These are phyloP conservation scores for Tulasnella sp. DNA, from an alignment of 768 basidiomycete genomes.

Conservation along the genomic window DNA sequence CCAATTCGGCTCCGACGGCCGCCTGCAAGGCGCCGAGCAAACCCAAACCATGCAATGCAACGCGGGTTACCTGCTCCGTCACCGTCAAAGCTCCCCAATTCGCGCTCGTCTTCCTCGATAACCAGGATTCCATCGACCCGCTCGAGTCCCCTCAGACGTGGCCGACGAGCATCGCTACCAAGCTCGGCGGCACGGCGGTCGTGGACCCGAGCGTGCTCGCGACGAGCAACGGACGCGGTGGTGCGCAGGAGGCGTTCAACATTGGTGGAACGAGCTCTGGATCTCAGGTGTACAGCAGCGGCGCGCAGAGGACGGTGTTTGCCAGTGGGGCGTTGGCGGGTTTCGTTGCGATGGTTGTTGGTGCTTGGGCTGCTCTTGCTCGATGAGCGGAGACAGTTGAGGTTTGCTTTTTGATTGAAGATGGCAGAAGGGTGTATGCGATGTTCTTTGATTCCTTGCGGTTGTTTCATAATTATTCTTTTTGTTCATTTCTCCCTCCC, in stretches of 20 bases:
- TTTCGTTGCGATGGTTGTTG: not conserved
- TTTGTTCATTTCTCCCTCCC: too few relatives aligned
- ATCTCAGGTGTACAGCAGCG: not conserved
- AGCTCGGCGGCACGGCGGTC: slow-evolving; percentile 45
- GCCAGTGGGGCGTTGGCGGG: not conserved
- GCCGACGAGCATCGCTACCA: slow-evolving; percentile 30
- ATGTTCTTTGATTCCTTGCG: too few relatives aligned
- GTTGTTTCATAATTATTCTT: too few relatives aligned
- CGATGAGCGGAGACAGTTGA: not conserved
- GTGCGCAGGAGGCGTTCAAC: slow-evolving; percentile 30
- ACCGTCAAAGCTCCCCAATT: slow-evolving; percentile 23
- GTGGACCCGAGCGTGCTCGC: slow-evolving; percentile 54
- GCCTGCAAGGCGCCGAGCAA: not conserved
- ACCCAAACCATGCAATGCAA: slow-evolving; percentile 25
- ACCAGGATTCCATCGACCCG: too few relatives aligned
- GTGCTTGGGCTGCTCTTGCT: not conserved
- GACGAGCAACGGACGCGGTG: slow-evolving; percentile 58
- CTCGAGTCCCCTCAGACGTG: too few relatives aligned
- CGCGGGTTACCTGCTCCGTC: slow-evolving; percentile 2
- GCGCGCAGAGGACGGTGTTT: not conserved
- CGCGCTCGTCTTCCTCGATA: slow-evolving; percentile 26
- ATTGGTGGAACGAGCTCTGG: slow-evolving; percentile 11
- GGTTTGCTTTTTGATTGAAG: not conserved
- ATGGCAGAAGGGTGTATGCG: not conserved
- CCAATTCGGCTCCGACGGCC: slow-evolving; percentile 34